Base-by-base conservation (phyloP, 768 basidiomycete species). In the Boletus coccyginus region DNA sequence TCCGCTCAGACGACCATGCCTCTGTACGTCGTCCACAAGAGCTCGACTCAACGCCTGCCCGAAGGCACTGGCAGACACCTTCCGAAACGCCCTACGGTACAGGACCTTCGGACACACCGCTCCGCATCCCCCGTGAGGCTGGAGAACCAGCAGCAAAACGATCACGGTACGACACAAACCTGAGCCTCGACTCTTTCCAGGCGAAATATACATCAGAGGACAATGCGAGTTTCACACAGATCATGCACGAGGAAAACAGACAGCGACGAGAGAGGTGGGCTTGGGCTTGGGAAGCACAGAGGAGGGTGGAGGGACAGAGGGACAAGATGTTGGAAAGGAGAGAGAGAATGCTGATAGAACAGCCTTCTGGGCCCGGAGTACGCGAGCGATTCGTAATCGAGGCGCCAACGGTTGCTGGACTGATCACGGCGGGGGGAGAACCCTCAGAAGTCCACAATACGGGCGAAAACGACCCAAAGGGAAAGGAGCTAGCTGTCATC, bases 271-370 rank as follows among this genome's bases (percentile, higher is more conserved):
- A 92, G 68, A 85, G 77, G 69, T 93, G 87, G 78, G 83, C 74
- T 0, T 99, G 97, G 97, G 97, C 95, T 3, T 99, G 89, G 86
- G 88, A 92, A 41, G 94, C 94, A 8, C 94, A 98, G 78, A 78
- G 74, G 70, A 77, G 83, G 65, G 94, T 94, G 2, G 88, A 91
- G 59, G 77, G 74, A 50, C 85, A 84, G 70, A 80, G 81, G 62
- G 76, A 71, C 39, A 85, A 74, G 71, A 85, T 87, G 81, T 67
- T 89, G 33, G 85, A 88, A 67, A 81, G 72, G 32, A 79, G 88
- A 71, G 85, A 87, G 73, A 78, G 77, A 63, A 78, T 90, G 76
- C 62, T 95, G 58, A 81, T 94, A 62, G 88, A 92, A 66, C 82
- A 83, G 24, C 78, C 84, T 11, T 72, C 76, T 1, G 79, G 75